phyloP scores from a whole-genome alignment of 805 yeast species.

The Pichia phayaonensis region DNA sequence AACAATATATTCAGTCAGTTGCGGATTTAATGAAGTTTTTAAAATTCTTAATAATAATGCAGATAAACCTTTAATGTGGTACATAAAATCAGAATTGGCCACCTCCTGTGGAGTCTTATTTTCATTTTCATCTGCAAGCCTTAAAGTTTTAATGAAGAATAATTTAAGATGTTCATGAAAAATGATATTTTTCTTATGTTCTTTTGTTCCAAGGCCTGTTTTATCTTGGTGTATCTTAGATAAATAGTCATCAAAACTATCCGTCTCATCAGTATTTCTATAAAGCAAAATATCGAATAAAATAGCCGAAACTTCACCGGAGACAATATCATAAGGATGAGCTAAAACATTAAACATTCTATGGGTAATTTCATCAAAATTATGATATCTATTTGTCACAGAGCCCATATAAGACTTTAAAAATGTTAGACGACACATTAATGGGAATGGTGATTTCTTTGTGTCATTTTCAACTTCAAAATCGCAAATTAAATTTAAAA shows the following conservation, averaged over 20 bases:
- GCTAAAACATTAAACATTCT: slow-evolving; percentile 42
- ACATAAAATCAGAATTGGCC: slow-evolving; percentile 52
- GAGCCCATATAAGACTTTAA: slow-evolving; percentile 35
- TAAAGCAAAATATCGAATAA: slow-evolving; percentile 33
- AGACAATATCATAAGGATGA: slow-evolving; percentile 67
- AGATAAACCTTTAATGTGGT: slow-evolving; percentile 55
- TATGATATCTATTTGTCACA: slow-evolving; percentile 34
- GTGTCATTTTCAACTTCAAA: slow-evolving; percentile 42
- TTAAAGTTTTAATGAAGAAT: slow-evolving; percentile 36
- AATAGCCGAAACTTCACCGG: slow-evolving; percentile 58
- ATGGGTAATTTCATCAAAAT: slow-evolving; percentile 36
- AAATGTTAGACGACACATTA: slow-evolving; percentile 53
- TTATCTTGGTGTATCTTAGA: slow-evolving; percentile 29
- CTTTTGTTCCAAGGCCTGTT: slow-evolving; percentile 14
- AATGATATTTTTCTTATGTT: slow-evolving; percentile 13
- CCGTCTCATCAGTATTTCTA: slow-evolving; percentile 11
- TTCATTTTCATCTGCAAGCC: slow-evolving; percentile 27
- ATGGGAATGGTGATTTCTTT: slow-evolving; percentile 51
- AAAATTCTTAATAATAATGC: slow-evolving; percentile 51
- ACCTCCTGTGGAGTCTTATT: slow-evolving; percentile 46
- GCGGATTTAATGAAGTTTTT: slow-evolving; percentile 44
- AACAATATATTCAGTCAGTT: slow-evolving; percentile 45
- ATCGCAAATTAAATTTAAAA: slow-evolving; percentile 38
- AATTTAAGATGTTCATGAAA: slow-evolving; percentile 32
- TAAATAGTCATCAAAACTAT: slow-evolving; percentile 33